phyloP scores from a whole-genome alignment of 192 early-diverging fungal genomes.

The Rhizophagus prolifer region DNA sequence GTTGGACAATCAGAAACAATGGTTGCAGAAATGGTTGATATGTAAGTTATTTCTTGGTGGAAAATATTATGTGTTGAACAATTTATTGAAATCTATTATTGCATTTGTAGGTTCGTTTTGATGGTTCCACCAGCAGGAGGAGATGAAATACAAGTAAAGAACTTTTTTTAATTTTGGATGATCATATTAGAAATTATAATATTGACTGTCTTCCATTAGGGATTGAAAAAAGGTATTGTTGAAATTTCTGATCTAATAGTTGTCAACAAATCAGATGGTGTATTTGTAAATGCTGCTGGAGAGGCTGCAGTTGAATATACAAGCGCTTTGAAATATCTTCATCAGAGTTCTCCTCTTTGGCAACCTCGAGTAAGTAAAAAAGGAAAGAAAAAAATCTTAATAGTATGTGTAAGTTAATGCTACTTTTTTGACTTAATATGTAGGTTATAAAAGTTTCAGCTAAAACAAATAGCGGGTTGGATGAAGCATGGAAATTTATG shows the following conservation, averaged over 20 bases:
- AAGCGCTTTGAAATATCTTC: slow-evolving; percentile 68
- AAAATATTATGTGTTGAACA: not conserved
- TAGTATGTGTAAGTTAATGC: not conserved
- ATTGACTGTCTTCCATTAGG: slow-evolving; percentile 36
- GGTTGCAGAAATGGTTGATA: slow-evolving; percentile 86
- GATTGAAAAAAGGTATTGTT: slow-evolving; percentile 86
- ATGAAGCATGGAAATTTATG: slow-evolving; percentile 61
- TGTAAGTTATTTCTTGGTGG: slow-evolving; percentile 39
- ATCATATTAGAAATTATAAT: not conserved
- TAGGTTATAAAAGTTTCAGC: slow-evolving; percentile 62
- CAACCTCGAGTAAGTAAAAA: slow-evolving; percentile 35
- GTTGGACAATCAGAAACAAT: slow-evolving; percentile 87
- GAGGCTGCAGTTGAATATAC: slow-evolving; percentile 69
- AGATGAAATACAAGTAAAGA: slow-evolving; percentile 74
- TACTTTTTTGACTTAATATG: not conserved
- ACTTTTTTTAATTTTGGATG: not conserved
- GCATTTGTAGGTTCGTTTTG: slow-evolving; percentile 57
- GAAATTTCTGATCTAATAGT: slow-evolving; percentile 81
- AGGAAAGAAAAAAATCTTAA: not conserved
- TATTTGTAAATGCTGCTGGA: slow-evolving; percentile 58
- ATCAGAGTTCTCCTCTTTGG: slow-evolving; percentile 44
- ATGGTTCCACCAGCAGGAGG: slow-evolving; percentile 79
- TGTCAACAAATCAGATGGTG: slow-evolving; percentile 82
- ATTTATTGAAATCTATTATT: not conserved
- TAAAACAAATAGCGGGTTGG: slow-evolving; percentile 50